phyloP scores from a whole-genome alignment of 2,329 filamentous ascomycete species.

The Diplocarpon rosae region DNA sequence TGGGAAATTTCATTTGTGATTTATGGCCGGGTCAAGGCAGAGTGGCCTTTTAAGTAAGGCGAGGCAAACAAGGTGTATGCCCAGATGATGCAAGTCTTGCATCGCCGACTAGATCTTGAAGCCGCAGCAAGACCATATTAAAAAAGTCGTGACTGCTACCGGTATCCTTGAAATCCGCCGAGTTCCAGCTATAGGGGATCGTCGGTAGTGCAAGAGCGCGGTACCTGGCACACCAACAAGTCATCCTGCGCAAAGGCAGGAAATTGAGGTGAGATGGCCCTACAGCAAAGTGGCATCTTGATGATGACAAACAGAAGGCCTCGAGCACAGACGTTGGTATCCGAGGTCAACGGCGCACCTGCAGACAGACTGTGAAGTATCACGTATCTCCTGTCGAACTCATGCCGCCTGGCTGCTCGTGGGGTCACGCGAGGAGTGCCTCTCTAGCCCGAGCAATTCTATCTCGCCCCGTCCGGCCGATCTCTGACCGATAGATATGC shows the following conservation, averaged over 20 bases:
- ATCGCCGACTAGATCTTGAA: conserved; percentile 4
- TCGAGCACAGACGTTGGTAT: conserved; percentile 4
- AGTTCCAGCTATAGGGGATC: background rate
- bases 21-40: no score
- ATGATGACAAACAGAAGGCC: conserved; percentile 1
- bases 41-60: background rate
- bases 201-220: background rate
- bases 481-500: background rate
- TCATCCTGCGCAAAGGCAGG: conserved; percentile 1
- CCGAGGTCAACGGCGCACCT: conserved; percentile 10
- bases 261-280: background rate
- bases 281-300: background rate
- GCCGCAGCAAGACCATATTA: conserved; percentile 2
- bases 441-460: no score
- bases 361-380: conserved; percentile 4
- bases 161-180: conserved; percentile 1
- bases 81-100: conserved; percentile 10
- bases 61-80: conserved; percentile 1
- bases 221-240: background rate
- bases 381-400: conserved; percentile 1
- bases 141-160: conserved; percentile 1
- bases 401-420: conserved; percentile 9
- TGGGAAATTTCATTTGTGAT: no score
- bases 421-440: background rate
- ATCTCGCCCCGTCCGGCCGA: conserved; percentile 2